A percentile compares a stretch with the other conserved stretches of the same genome.
Conservation (phyloP, 2,329 filamentous ascomycete species). For the Elsinoe batatas region DNA sequence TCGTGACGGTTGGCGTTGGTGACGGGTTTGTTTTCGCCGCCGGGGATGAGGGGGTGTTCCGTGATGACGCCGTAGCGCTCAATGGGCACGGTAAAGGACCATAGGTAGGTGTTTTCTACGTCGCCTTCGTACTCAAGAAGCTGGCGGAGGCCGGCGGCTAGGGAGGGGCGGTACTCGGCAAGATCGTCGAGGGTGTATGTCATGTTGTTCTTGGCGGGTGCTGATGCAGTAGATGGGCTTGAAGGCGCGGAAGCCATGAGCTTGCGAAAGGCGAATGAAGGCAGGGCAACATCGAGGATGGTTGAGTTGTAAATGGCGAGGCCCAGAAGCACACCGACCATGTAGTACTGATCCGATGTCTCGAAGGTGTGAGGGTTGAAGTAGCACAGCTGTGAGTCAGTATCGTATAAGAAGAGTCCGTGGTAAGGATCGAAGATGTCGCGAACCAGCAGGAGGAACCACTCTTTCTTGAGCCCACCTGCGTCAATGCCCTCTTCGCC, state of each 20-base stretch:
- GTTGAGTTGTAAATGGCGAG: conserved; percentile 92
- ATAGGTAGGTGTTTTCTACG: conserved; percentile 67
- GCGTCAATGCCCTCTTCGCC: conserved; percentile 89
- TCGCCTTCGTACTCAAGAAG: conserved; percentile 77
- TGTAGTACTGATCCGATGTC: conserved; percentile 82
- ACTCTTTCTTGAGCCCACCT: conserved; percentile 83
- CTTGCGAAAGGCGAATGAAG: conserved; percentile 83
- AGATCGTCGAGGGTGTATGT: conserved; percentile 72
- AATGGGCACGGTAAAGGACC: conserved; percentile 68
- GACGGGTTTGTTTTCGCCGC: conserved; percentile 64
- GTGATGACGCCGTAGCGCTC: conserved; percentile 64
- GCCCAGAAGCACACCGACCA: conserved; percentile 78
- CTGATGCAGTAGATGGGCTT: conserved; percentile 25
- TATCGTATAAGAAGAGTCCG: conserved; percentile 86
- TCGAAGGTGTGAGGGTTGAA: conserved; percentile 88
- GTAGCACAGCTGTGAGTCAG: conserved; percentile 83
- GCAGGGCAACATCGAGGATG: conserved; percentile 78
- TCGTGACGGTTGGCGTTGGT: conserved; percentile 78
- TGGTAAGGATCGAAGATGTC: conserved; percentile 88
- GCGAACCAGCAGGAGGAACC: conserved; percentile 79
- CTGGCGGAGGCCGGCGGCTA: conserved; percentile 65
- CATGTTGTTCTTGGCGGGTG: conserved; percentile 38
- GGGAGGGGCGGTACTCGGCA: conserved; percentile 65
- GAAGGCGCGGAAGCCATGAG: conserved; percentile 68
- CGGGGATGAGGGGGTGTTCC: conserved; percentile 60